phyloP scores from a whole-genome alignment of 2,329 filamentous ascomycete species.

The Beauveria sp. region DNA sequence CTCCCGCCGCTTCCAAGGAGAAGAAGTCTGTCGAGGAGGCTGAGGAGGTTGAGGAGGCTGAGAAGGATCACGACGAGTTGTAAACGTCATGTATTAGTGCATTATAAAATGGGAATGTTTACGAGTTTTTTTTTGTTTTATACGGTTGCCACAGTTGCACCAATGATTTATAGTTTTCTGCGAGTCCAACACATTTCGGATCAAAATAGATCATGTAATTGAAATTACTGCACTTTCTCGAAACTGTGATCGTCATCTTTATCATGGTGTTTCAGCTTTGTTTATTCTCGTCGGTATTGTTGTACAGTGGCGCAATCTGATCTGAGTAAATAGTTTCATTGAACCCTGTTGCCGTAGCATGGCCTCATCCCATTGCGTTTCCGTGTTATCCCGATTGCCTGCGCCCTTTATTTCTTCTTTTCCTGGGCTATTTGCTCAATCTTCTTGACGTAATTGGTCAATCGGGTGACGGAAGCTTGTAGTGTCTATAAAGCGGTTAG shows the following conservation, averaged over 20 bases:
- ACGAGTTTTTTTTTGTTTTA: conserved; percentile 18
- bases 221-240: background rate
- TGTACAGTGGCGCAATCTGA: background rate
- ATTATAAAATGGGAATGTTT: conserved; percentile 10
- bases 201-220: conserved; percentile 10
- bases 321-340: background rate
- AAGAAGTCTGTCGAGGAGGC: conserved; percentile 36
- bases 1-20: conserved; percentile 45
- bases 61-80: conserved; percentile 60
- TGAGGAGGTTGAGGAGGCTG: conserved; percentile 32
- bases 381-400: background rate
- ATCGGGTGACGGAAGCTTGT: conserved; percentile 76
- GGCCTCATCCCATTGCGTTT: background rate
- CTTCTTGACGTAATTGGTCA: conserved; percentile 74
- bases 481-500: conserved; percentile 52
- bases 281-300: background rate
- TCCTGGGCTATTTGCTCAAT: conserved; percentile 75
- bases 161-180: conserved; percentile 8
- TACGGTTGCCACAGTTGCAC: conserved; percentile 2
- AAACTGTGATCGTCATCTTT: background rate
- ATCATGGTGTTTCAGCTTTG: background rate
- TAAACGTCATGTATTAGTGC: conserved; percentile 40
- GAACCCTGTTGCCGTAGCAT: background rate
- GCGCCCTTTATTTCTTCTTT: conserved; percentile 53
- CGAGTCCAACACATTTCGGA: conserved; percentile 5